Base-by-base conservation (phyloP, 257 asterid species). In the Petunia axillaris region DNA sequence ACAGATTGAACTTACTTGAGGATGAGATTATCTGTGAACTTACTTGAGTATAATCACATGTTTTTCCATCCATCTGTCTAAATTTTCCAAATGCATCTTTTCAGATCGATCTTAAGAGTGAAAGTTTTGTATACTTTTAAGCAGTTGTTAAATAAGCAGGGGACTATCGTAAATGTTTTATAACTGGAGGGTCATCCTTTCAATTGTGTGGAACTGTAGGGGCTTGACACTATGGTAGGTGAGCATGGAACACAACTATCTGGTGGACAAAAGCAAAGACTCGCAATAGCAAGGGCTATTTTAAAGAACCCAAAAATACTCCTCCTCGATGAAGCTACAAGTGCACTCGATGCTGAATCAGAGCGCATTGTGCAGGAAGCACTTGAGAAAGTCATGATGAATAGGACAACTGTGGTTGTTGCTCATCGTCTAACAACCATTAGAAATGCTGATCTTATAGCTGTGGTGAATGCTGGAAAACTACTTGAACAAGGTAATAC, bases 271-370 rank as follows among this genome's bases (percentile, higher is more conserved):
- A 93, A 93, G 86, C 98, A 93, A 79, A 81, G 98, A 79, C 80
- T 93, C 8, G 97, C 97, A 35, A 93, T 93, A 79, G 97, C 98
- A 6, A 85, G 97, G 44, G 98, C 98, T 37, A 92, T 93, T 82
- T 79, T 93, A 55, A 93, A 89, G 85, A 84, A 91, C 50, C 98
- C 98, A 1, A 93, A 81, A 82, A 88, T 93, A 78, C 96, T 93
- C 46, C 97, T 93, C 64, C 96, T 93, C 1, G 98, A 93, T 82
- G 98, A 93, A 89, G 98, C 98, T 4, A 93, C 98, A 13, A 93
- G 98, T 65, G 98, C 98, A 57, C 80, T 93, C 65, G 98, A 93
- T 84, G 89, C 91, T 0, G 98, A 91, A 77, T 93, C 97, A 1
- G 98, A 93, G 65, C 85, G 89, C 5, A 35, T 88, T 62, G 98